Base-by-base conservation (phyloP, 768 basidiomycete species). In the Calocybe indica region DNA sequence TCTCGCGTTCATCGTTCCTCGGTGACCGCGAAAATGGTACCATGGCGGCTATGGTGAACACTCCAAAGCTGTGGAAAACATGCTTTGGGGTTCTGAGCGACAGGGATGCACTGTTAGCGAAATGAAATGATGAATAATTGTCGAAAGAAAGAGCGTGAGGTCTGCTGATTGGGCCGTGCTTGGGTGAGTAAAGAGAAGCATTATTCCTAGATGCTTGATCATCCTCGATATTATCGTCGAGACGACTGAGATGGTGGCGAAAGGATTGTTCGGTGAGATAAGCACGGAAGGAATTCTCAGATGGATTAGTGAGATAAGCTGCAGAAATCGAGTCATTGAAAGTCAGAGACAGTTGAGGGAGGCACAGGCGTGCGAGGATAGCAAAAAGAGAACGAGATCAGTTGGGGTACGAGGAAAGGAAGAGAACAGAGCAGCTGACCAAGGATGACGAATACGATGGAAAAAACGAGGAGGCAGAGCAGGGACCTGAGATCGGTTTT, bases 191-290 rank as follows among this genome's bases (percentile, higher is more conserved):
- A 15, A 62, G 55, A 52, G 60, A 56, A 22, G 59, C 49, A 47
- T 53, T 55, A 37, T 61, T 52, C 43, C 55, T 56, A 49, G 65
- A 56, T 46, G 61, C 61, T 48, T 78, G 72, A 47, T 76, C 67
- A 47, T 85, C 83, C 45, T 82, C 78, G 48, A 68, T 61, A 40
- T 68, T 71, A 57, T 85, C 84, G 56, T 93, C 85, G 58, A 96
- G 79, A 47, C 84, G 85, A 51, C 82, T 89, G 51, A 97, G 79
- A 64, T 97, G 93, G 47, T 90, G 88, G 45, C 94, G 89, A 65
- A 99, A 97, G 22, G 92, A 94, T 60, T 90, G 89, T 61, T 96
- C 93, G n/a, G 94, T 98, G 55, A 98, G 83, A 69, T 91, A 94
- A 13, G 92, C 76, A 45, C 94, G 83, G 68, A 99, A 97, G 6